Base-by-base conservation (phyloP, 129 eudicot species). In the Glebionis coronaria region DNA sequence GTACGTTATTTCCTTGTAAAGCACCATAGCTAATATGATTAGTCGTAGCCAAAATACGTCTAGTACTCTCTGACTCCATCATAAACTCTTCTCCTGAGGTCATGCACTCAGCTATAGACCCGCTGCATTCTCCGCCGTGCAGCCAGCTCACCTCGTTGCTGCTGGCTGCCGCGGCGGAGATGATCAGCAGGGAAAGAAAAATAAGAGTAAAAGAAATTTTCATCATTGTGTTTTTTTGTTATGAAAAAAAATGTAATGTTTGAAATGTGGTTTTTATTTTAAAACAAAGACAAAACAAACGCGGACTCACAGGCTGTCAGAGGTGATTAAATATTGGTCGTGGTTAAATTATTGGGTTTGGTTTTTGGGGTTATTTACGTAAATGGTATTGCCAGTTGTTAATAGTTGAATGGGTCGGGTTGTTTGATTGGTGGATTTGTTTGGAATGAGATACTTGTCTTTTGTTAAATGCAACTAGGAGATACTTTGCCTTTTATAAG, bases 1-100 rank as follows among this genome's bases (percentile, higher is more conserved):
- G 96, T 11, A 88, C 85, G 40, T 28, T 69, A 83, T 92, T 86
- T 44, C 80, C 72, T 55, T 80, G 78, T 61, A 92, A 73, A 68
- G 96, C 85, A 5, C 79, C 98, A 72, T 85, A 88, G 82, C 95
- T 85, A 69, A 92, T 88, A 72, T 84, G 83, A 12, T 67, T 78
- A 3, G 80, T 52, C 1, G 95, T 78, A 3, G 85, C 83, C 72
- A 87, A 14, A 12, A 87, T 77, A n/a, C 93, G 87, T 64, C 96
- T 64, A 28, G 78, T 85, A 69, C 67, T 85, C 75, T 85, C 97
- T 15, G 93, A 79, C 27, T 85, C 90, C 97, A 84, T 71, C 29
- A 66, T 81, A 49, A 83, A 75, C 62, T 85, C 93, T 12, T 73
- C 89, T 40, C 19, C 78, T 35, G 42, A 35, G 15, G 47, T 77